Conservation (phyloP, 768 basidiomycete species). For the Floccularia luteovirens region DNA sequence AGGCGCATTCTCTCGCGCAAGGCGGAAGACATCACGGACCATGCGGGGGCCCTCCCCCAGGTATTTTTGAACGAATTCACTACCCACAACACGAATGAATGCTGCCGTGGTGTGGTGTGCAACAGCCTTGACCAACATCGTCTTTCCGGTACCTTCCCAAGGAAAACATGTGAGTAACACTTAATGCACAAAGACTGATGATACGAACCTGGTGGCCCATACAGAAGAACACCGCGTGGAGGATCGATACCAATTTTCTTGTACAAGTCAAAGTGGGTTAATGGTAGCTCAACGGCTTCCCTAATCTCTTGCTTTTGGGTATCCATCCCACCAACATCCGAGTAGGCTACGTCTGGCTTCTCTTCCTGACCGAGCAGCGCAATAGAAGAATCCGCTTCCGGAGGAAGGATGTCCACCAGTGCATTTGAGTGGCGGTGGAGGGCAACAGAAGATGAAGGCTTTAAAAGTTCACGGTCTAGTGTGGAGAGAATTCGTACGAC, state of each 20-base stretch:
- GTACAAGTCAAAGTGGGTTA: slow-evolving; percentile 97
- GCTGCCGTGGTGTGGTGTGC: slow-evolving; percentile 95
- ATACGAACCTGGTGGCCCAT: slow-evolving; percentile 93
- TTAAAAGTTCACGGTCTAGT: slow-evolving; percentile 92
- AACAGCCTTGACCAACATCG: slow-evolving; percentile 99
- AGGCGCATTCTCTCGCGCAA: slow-evolving; percentile 94
- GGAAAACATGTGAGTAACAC: background rate
- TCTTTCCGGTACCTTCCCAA: slow-evolving; percentile 85
- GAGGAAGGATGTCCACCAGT: slow-evolving; percentile 95
- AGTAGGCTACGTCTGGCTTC: slow-evolving; percentile 89
- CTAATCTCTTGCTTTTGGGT: slow-evolving; percentile 97
- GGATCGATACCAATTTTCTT: slow-evolving; percentile 99
- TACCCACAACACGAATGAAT: slow-evolving; percentile 97
- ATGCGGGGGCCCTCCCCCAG: slow-evolving; percentile 98
- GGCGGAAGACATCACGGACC: slow-evolving; percentile 98
- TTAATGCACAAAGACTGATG: background rate
- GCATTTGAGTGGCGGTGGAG: slow-evolving; percentile 98
- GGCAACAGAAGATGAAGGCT: slow-evolving; percentile 97
- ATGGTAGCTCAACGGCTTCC: slow-evolving; percentile 94
- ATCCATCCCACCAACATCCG: slow-evolving; percentile 97
- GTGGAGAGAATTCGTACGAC: slow-evolving; percentile 97
- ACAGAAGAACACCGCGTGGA: slow-evolving; percentile 91
- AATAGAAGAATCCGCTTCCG: slow-evolving; percentile 97
- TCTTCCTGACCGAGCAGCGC: slow-evolving; percentile 92
- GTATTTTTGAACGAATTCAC: slow-evolving; percentile 99